Evolutionary conservation across 768 basidiomycete species (phyloP), one percentile per base, ranked within the genome.

Genomic region (Pleurotus salmoneostramineus): DNA sequence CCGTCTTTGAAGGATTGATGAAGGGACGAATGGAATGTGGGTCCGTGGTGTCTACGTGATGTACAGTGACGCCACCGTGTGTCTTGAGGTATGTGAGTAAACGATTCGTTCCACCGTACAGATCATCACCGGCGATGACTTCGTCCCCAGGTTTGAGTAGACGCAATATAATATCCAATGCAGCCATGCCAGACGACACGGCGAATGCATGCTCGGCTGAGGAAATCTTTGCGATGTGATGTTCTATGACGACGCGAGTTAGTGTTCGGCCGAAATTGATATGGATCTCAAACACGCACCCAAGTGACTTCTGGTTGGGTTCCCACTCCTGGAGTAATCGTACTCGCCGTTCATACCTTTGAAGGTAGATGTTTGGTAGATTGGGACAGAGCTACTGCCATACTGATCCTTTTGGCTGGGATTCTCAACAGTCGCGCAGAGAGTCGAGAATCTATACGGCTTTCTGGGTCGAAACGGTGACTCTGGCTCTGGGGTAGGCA

Each of bases 361-460:
- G 84, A 99, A 98, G 0, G 97, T 99, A 6, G 97, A 85, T 1
- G 94, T 90, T 75, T 98, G 97, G 74, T 98, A 99, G 72, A 99
- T 98, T 17, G 97, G 97, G 1, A 98, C 93, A 5, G 89, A 90
- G 64, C 91, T 93, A 59, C 92, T 87, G 15, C 95, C 95, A 69
- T 95, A 89, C 74, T 98, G 96, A 74, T 99, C 96, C 71, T 96
- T 95, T 74, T 88, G 89, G 56, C 81, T 81, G 0, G 93, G 93
- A 63, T 93, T 92, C 65, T 96, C 94, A 58, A 96, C 93, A 4
- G 93, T 95, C 21, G 91, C 94, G 60, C 92, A 93, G 58, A 92
- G 76, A 12, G 92, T 94, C n/a, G 91, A 89, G 71, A 94, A 93
- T n/a, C 84, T 80, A 72, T 93, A 92, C 0, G 89, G 89, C 69